Conservation (phyloP, 306 rosid genomes). For the Ormosia semicastrata region DNA sequence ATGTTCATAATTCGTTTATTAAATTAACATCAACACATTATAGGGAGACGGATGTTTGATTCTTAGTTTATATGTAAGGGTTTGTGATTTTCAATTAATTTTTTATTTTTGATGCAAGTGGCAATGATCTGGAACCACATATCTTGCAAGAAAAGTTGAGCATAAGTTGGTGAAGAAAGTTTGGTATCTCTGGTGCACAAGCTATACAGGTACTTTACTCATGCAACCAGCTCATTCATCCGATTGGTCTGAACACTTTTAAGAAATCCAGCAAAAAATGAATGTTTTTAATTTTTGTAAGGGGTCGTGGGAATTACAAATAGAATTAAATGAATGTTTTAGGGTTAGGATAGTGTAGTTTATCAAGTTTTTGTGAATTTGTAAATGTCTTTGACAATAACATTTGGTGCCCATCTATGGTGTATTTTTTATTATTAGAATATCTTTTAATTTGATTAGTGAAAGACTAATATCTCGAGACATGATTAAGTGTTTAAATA, state of each 20-base stretch:
- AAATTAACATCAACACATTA: neutral
- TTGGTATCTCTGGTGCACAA: neutral
- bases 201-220: neutral
- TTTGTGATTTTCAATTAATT: neutral
- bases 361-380: too few species aligned
- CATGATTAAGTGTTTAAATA: too few species aligned
- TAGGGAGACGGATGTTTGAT: neutral
- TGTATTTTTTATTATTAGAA: too few species aligned
- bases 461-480: too few species aligned
- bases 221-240: neutral
- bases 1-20: neutral
- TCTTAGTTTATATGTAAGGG: neutral
- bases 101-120: neutral
- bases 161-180: neutral
- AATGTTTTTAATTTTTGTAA: too few species aligned
- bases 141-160: conserved; percentile 1
- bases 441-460: too few species aligned
- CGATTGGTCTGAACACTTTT: neutral
- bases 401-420: too few species aligned
- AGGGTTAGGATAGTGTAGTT: too few species aligned
- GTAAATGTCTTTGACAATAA: too few species aligned
- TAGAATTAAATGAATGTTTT: too few species aligned
- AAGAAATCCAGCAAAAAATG: too few species aligned
- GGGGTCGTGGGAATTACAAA: too few species aligned
- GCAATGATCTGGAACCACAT: neutral